These are phyloP conservation scores for Colletotrichum plurivorum DNA, from an alignment of 2,329 filamentous ascomycete species.

Conservation along the genomic window DNA sequence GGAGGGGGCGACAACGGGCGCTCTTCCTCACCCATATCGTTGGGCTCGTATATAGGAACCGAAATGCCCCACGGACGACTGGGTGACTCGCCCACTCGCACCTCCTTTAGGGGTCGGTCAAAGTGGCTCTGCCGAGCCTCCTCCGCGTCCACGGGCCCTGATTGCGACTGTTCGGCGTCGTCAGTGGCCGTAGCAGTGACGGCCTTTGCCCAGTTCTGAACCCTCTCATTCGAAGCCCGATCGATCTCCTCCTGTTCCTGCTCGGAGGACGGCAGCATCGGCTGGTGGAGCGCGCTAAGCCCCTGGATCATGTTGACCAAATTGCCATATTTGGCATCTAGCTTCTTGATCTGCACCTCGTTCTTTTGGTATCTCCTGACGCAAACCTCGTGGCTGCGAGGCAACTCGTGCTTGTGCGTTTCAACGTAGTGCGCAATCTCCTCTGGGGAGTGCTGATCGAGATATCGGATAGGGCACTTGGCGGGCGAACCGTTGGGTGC, in stretches of 20 bases:
- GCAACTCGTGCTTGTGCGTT: constrained; percentile 94
- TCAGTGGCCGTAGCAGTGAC: constrained; percentile 70
- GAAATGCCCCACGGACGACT: constrained; percentile 94
- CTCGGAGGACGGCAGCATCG: constrained; percentile 79
- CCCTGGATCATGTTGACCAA: constrained; percentile 95
- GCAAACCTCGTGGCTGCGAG: constrained; percentile 93
- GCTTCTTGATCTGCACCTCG: constrained; percentile 85
- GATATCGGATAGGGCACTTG: constrained; percentile 92
- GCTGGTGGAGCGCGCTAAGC: constrained; percentile 87
- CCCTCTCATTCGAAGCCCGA: constrained; percentile 75
- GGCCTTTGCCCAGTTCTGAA: constrained; percentile 88
- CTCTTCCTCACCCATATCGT: constrained; percentile 52
- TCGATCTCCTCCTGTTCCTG: constrained; percentile 65
- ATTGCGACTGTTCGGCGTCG: constrained; percentile 50
- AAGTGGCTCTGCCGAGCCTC: constrained; percentile 81
- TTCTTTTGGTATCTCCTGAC: constrained; percentile 91
- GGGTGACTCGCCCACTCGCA: constrained; percentile 93
- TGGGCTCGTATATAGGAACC: constrained; percentile 73
- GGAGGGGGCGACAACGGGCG: constrained; percentile 70
- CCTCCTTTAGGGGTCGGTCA: constrained; percentile 87
- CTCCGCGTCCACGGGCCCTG: constrained; percentile 51
- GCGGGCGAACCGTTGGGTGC: constrained; percentile 64
- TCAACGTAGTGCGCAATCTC: constrained; percentile 95
- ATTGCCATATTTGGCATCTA: constrained; percentile 95
- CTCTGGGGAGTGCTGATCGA: constrained; percentile 93